Evolutionary conservation across 2,329 filamentous ascomycete genomes (phyloP), one percentile per base, ranked within the genome.

Genomic region (Sarocladiaceae sp.): DNA sequence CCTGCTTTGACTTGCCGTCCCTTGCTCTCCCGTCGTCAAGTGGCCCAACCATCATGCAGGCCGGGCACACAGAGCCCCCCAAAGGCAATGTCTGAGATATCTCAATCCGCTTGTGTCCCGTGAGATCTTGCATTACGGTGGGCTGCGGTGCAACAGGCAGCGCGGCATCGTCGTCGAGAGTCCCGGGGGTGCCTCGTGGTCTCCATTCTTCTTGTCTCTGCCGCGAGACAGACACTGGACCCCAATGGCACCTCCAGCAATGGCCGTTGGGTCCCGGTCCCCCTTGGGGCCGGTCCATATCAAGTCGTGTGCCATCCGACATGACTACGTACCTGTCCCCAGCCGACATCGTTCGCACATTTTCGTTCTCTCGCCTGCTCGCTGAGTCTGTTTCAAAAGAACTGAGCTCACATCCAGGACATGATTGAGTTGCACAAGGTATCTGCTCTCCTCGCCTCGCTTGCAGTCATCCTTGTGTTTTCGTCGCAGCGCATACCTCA

Each of bases 381-480:
- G 60, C 59, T 60, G 61, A 58, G 54, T 60, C 61, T 66, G 63
- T 66, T 59, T 64, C 58, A 66, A 37, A 67, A 66, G 59, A n/a
- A 63, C 58, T 55, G 64, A 65, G 61, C 65, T 66, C 63, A 67
- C 59, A 64, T 68, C 59, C 59, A 63, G 60, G 55, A 62, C 65
- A 61, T 64, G 7, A 60, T 66, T 63, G 59, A 60, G 66, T 69
- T 59, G 62, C 62, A 67, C 67, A 66, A 56, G 22, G 18, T 22
- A 50, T 28, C 20, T 26, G 18, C 18, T 50, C 5, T 57, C 51
- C 60, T 53, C 56, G 59, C 59, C 62, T 62, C 59, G 61, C 58
- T 58, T 50, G 31, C 22, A 37, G 17, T 11, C 47, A 8, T 50
- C 31, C 37, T 13, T 50, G 15, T 37, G 22, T 33, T 20, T 29